Evolutionary conservation across 2,329 filamentous ascomycete species (phyloP).

Genomic region (Epichloe coenophiala): DNA sequence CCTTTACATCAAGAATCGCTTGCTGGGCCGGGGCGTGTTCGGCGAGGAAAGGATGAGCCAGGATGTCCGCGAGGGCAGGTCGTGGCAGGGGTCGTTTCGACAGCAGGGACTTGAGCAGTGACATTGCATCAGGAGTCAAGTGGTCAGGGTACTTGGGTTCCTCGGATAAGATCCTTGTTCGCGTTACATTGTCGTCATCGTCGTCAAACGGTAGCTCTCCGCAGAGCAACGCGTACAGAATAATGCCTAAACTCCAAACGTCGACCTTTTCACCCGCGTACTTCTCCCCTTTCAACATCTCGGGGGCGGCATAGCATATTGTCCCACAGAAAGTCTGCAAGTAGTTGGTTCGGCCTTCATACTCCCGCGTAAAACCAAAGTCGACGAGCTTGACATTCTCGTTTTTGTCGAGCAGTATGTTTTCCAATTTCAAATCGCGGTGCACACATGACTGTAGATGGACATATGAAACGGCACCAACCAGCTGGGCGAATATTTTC

Average conservation of each 20-base stretch:
- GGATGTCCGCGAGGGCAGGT: conserved; percentile 70
- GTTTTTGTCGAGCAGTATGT: conserved; percentile 84
- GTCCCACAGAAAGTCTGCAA: conserved; percentile 96
- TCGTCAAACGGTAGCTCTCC: conserved; percentile 92
- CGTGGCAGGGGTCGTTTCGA: conserved; percentile 81
- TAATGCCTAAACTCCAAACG: conserved; percentile 83
- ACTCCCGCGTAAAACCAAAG: conserved; percentile 95
- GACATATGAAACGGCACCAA: conserved; percentile 89
- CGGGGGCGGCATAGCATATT: conserved; percentile 91
- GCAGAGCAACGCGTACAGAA: conserved; percentile 68
- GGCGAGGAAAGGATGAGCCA: conserved; percentile 74
- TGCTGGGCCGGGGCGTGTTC: conserved; percentile 83
- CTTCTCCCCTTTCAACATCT: conserved; percentile 97
- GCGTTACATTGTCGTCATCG: conserved; percentile 80
- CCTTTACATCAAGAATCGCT: conserved; percentile 71
- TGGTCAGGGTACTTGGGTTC: conserved; percentile 77
- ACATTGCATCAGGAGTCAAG: conserved; percentile 62
- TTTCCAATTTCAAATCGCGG: conserved; percentile 86
- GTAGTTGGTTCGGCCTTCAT: conserved; percentile 88
- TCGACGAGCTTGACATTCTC: conserved; percentile 97
- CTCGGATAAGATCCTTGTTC: conserved; percentile 68
- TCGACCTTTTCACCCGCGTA: conserved; percentile 97
- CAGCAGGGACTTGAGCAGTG: conserved; percentile 65
- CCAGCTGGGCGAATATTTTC: conserved; percentile 89
- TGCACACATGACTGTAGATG: conserved; percentile 93